These are phyloP conservation scores for Porphyridium purpureum DNA, from an alignment of 23 red algal genomes.

Conservation along the genomic window DNA sequence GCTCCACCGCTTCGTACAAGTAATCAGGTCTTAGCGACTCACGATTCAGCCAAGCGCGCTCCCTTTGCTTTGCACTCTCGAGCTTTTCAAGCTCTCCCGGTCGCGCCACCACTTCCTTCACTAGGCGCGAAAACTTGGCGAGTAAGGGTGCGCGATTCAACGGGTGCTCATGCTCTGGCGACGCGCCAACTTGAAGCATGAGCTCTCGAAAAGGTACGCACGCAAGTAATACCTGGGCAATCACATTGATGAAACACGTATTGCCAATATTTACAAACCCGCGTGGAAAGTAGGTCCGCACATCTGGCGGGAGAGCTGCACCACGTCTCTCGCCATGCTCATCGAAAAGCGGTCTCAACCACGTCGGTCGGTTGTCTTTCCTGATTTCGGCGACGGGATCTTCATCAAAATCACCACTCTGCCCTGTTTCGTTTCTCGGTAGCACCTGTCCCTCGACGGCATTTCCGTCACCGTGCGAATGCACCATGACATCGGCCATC, in stretches of 20 bases:
- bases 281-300: too few species aligned
- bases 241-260: constrained; percentile 66
- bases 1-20: constrained; percentile 21
- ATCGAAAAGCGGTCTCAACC: too few species aligned
- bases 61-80: constrained; percentile 1
- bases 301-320: too few species aligned
- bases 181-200: too few species aligned
- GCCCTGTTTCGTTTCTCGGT: too few species aligned
- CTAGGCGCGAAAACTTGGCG: constrained; percentile 28
- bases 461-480: too few species aligned
- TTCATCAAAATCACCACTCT: too few species aligned
- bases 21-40: constrained; percentile 26
- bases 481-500: too few species aligned
- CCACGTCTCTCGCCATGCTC: too few species aligned
- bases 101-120: constrained; percentile 41
- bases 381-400: too few species aligned
- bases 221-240: constrained; percentile 64
- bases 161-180: constrained; percentile 1
- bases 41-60: neutral
- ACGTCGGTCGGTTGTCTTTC: too few species aligned
- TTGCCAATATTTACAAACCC: constrained; percentile 75
- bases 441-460: too few species aligned
- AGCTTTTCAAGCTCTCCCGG: neutral
- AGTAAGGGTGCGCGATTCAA: constrained; percentile 8
- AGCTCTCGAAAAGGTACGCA: constrained; percentile 30